Evolutionary conservation across 2,329 filamentous ascomycete genomes (phyloP), one percentile per base, ranked within the genome.

Genomic region (Rhexocercosporidium sp.): DNA sequence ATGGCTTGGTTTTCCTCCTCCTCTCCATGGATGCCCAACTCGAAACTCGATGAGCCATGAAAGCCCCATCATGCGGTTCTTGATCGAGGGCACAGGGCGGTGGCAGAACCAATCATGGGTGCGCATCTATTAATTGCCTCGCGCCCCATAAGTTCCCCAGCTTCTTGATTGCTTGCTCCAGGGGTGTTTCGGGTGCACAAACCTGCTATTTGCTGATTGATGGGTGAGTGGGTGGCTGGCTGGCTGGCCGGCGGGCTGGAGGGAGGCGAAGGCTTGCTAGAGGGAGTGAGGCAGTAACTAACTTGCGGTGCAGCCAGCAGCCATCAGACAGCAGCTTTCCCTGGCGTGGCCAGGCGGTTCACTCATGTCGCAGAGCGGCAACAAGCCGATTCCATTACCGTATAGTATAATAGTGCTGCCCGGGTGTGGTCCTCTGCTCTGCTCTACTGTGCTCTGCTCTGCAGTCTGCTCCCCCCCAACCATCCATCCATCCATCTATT

Each of bases 181-280:
- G 47, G 59, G 34, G 59, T 44, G 59, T 66, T 70, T 67, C 62
- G 68, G 69, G 64, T 62, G 66, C 69, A 70, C 69, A 69, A 72
- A 70, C 62, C 66, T 65, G 66, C 56, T 66, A 66, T 75, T 71
- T 66, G 69, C n/a, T n/a, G n/a, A n/a, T n/a, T n/a, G n/a, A n/a
- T n/a, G n/a, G n/a, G n/a, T n/a, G n/a, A n/a, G n/a, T n/a, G n/a
- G n/a, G 73, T 69, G 69, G 47, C 12, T 31, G 59, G 56, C 44
- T 47, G 59, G 54, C 18, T 51, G 47, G 49, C 49, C 41, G 54
- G n/a, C 3, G 9, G 34, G 29, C 29, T 31, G 29, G 29, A 31
- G 5, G 29, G 9, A 31, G 5, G 29, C 9, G 9, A 11, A 37
- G 34, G 44, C 20, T 47, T 31, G 57, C 22, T 34, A 47, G 22